Evolutionary conservation across 2,329 filamentous ascomycete genomes (phyloP), one percentile per base, ranked within the genome.

Genomic region (Xylaria sp.): DNA sequence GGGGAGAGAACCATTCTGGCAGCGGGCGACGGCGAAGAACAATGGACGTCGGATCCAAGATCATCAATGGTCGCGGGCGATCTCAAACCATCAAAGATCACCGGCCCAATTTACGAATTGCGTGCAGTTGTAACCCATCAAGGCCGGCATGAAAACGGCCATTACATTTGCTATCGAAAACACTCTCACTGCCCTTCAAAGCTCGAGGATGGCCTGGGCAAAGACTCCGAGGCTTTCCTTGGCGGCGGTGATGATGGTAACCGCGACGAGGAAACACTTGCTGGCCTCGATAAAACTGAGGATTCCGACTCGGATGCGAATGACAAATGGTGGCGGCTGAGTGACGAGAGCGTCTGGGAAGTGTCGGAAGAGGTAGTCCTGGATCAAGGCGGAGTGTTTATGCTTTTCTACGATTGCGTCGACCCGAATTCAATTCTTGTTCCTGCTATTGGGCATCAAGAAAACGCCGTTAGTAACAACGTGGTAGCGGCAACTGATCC

Each of bases 321-420:
- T 13, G 76, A 82, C 60, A 82, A 84, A 54, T 97, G 94, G 94
- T 99, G 91, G 87, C 82, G 90, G 16, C 79, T 97, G 22, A 97
- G 93, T 69, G 93, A 97, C 65, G 90, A 96, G 56, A 87, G 89
- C 58, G 92, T 97, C 7, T 84, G 79, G 56, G 79, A 83, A 60
- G 88, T 92, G 20, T 83, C 83, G 18, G 90, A 96, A 69, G 80
- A 87, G 9, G 81, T 82, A 22, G 90, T 96, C 0, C 75, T 94
- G 46, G 80, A 79, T 2, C 88, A 96, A 63, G 86, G 86, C 0
- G 91, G 91, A 1, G 93, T 92, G 0, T 97, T 97, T 69, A 97
- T 99, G 93, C 81, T 97, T 1, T 97, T 97, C 71, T 99, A 97
- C 70, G 93, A 99, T 69, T 84, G 83, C 43, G 76, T 89, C 20